Base-by-base conservation (phyloP, 2,329 filamentous ascomycete genomes). In the Aspergillus spinulosporus region DNA sequence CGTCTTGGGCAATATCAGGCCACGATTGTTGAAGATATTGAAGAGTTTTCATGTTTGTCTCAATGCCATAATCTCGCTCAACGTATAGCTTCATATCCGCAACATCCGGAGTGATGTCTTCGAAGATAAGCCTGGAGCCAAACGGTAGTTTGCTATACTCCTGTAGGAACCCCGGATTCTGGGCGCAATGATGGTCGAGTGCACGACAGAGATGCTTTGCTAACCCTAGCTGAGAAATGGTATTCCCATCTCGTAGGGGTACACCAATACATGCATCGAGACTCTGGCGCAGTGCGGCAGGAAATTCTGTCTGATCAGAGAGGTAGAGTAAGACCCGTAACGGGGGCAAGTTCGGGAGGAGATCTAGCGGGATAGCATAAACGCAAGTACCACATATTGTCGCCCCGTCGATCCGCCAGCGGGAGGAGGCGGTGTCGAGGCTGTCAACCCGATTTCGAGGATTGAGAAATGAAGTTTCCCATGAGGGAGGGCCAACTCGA, bases 311-410 rank as follows among this genome's bases (percentile, higher is more conserved):
- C 32, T 54, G 52, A 28, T 54, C 52, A 8, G 46, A 28, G 39
- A 54, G 11, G 36, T 49, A 54, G 15, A 54, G 46, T n/a, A 49
- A 14, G 52, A 54, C 49, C 12, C 46, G 28, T n/a, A 54, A 32
- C 4, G 52, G 52, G 5, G 52, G 52, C 21, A 54, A 42, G 32
- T 31, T 31, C 31, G 52, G 52, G 31, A 49, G 46, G 4, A 54
- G 46, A 12, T 54, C 52, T 4, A 54, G 26, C n/a, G 52, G 52
- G 11, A 54, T 48, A n/a, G 31, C 39, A 45, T 44, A 54, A 15
- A 54, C 28, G 39, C 52, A 54, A 32, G 46, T 49, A 39, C 52
- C 52, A 37, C 52, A 54, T 28, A 54, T 54, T 5, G 52, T 54
- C 5, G 52, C 52, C 12, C 52, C 52, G 29, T 54, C 52, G 9